Conservation (phyloP, 1,284 basidiomycete species). For the Irpex lacteus region DNA sequence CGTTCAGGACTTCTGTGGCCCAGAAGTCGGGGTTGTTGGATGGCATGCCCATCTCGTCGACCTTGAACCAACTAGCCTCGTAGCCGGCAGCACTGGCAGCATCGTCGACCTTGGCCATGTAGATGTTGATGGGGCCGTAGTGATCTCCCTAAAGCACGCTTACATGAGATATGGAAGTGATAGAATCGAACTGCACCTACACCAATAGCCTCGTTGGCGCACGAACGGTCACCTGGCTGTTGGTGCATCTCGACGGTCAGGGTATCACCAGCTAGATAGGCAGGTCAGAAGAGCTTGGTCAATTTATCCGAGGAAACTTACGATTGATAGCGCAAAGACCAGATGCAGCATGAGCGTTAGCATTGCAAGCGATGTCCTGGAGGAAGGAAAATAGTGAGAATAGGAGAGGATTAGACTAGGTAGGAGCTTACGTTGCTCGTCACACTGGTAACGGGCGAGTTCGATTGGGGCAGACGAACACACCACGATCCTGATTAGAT, state of each 20-base stretch:
- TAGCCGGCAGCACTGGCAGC: slow-evolving; percentile 44
- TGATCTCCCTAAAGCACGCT: slow-evolving; percentile 37
- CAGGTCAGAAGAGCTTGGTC: neutral
- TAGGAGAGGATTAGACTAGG: neutral
- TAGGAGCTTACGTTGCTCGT: slow-evolving; percentile 31
- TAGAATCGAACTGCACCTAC: neutral
- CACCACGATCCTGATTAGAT: slow-evolving; percentile 28
- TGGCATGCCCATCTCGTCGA: slow-evolving; percentile 44
- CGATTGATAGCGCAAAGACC: slow-evolving; percentile 41
- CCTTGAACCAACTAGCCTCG: slow-evolving; percentile 49
- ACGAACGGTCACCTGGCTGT: slow-evolving; percentile 45
- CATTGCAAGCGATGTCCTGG: slow-evolving; percentile 50
- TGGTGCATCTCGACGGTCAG: slow-evolving; percentile 56
- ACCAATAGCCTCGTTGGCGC: slow-evolving; percentile 43
- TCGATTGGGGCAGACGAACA: slow-evolving; percentile 42
- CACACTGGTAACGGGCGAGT: slow-evolving; percentile 45
- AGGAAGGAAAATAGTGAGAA: neutral
- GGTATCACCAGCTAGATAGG: slow-evolving; percentile 39
- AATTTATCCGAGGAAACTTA: slow-evolving; percentile 20
- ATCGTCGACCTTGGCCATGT: slow-evolving; percentile 46
- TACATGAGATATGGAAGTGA: slow-evolving; percentile 32
- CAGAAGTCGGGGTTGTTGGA: slow-evolving; percentile 48
- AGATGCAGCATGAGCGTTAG: slow-evolving; percentile 28
- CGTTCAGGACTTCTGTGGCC: slow-evolving; percentile 30
- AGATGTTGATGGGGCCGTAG: slow-evolving; percentile 45